Evolutionary conservation across 768 basidiomycete species (phyloP).

Genomic region (Collybia mongolica): DNA sequence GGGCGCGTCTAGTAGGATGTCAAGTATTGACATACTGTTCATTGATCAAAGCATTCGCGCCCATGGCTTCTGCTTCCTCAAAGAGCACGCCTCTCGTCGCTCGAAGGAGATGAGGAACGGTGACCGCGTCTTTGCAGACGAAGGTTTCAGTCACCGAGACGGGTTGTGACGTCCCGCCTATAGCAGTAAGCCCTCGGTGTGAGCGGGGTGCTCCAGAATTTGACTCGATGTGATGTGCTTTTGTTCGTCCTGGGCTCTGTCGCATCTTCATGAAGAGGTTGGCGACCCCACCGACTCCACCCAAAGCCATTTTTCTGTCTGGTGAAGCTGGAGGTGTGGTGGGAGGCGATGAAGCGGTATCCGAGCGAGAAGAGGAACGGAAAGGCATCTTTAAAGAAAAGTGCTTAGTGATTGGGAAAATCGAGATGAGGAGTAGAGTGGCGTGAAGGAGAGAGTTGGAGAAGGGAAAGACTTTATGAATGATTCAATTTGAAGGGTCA

Average conservation of each 20-base stretch:
- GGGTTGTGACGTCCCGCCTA: conserved; percentile 20
- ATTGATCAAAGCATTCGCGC: conserved; percentile 63
- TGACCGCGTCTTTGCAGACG: conserved; percentile 62
- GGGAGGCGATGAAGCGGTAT: conserved; percentile 4
- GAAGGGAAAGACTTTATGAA: conserved; percentile 6
- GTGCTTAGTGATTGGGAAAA: neutral
- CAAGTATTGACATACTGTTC: conserved; percentile 54
- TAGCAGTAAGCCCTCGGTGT: conserved; percentile 30
- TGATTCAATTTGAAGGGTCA: conserved; percentile 1
- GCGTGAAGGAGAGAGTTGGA: neutral
- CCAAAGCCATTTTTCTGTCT: conserved; percentile 21
- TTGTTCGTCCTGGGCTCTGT: conserved; percentile 24
- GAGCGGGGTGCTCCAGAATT: conserved; percentile 41
- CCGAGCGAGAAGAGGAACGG: conserved; percentile 6
- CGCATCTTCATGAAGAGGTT: conserved; percentile 55
- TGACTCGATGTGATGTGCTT: conserved; percentile 27
- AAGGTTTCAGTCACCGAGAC: conserved; percentile 42
- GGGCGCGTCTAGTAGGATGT: conserved; percentile 2
- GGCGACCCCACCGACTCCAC: conserved; percentile 39
- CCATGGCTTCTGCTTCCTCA: conserved; percentile 45
- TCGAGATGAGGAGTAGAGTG: neutral
- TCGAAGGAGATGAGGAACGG: conserved; percentile 54
- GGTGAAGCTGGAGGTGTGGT: conserved; percentile 12
- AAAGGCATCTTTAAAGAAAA: neutral
- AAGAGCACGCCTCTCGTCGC: conserved; percentile 51